Evolutionary conservation across 176 grass and related monocot genomes (phyloP).

Genomic region (Musa acuminata): DNA sequence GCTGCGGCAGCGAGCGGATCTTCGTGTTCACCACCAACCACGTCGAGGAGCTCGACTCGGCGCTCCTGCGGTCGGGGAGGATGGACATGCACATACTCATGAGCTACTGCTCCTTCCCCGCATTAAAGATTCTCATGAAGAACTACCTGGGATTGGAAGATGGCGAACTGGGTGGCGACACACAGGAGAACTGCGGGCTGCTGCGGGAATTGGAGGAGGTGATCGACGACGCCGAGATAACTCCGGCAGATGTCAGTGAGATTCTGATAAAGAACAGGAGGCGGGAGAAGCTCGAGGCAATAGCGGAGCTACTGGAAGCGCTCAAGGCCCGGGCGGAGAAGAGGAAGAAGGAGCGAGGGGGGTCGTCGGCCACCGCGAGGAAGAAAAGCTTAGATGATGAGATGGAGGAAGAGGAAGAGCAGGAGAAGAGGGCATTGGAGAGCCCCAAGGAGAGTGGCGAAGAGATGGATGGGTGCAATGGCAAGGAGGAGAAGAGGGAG

Average conservation of each 20-base stretch:
- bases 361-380: not conserved
- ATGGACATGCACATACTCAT: slow-evolving; percentile 91
- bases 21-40: slow-evolving; percentile 87
- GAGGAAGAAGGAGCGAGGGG: not conserved
- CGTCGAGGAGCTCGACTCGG: slow-evolving; percentile 61
- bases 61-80: slow-evolving; percentile 63
- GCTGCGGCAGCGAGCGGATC: slow-evolving; percentile 64
- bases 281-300: slow-evolving; percentile 26
- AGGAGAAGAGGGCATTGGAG: slow-evolving; percentile 12
- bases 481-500: slow-evolving; percentile 16
- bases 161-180: slow-evolving; percentile 16
- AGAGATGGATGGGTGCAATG: not conserved
- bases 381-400: not conserved
- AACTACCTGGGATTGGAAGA: slow-evolving; percentile 59
- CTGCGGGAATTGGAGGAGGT: slow-evolving; percentile 21
- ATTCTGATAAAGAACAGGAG: slow-evolving; percentile 52
- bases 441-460: slow-evolving; percentile 2
- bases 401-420: slow-evolving; percentile 27
- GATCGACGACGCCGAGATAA: slow-evolving; percentile 19
- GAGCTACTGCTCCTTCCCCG: slow-evolving; percentile 57
- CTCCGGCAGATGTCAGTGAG: slow-evolving; percentile 63
- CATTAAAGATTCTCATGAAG: slow-evolving; percentile 45
- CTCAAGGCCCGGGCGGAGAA: slow-evolving; percentile 26
- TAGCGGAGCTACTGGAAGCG: slow-evolving; percentile 32
- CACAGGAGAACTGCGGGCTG: slow-evolving; percentile 38